Base-by-base conservation (phyloP, 1,284 basidiomycete genomes). In the Leccinum variabile region DNA sequence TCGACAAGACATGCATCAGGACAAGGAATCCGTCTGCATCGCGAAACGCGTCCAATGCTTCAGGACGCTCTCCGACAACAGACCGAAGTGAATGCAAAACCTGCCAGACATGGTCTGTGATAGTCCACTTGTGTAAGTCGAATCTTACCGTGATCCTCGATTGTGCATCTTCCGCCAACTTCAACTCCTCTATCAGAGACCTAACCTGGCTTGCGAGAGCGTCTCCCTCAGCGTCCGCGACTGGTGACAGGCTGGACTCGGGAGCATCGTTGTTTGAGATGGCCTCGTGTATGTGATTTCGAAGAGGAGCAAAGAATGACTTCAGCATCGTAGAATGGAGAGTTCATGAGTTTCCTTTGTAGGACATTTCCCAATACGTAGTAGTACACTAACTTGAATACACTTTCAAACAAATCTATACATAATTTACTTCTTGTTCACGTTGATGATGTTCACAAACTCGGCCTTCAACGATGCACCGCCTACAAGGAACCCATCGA, bases 401-500 rank as follows among this genome's bases (percentile, higher is more conserved):
- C 41, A 33, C 33, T 11, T 10, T 16, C 7, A 4, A 16, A 25
- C 25, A 25, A 25, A 25, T 25, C 25, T 25, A 25, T 25, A 25
- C 25, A 25, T 2, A 46, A 46, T 1, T 16, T 44, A n/a, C 41
- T 65, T 22, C 72, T 72, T 77, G 61, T 75, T 85, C 37, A 87
- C 82, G 75, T 97, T 97, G 84, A 95, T 87, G 75, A 98, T 98
- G 66, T 98, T 82, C 63, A 91, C 87, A 70, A 98, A 97, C 78
- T 98, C 96, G 64, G 97, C 96, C 82, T 99, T 99, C 78, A 99
- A 85, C 49, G 94, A 97, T 41, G 97, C 97, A 33, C 97, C 97
- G 49, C 97, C 97, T 44, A 99, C 97, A 67, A 99, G 88, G 90
- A 98, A 98, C n/a, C 97, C 97, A 77, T 98, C 96, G 63, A 99